Percentiles rank a stretch among this genome's conserved stretches.
Conservation (phyloP, 768 basidiomycete species). For the Hericium rajendrae region DNA sequence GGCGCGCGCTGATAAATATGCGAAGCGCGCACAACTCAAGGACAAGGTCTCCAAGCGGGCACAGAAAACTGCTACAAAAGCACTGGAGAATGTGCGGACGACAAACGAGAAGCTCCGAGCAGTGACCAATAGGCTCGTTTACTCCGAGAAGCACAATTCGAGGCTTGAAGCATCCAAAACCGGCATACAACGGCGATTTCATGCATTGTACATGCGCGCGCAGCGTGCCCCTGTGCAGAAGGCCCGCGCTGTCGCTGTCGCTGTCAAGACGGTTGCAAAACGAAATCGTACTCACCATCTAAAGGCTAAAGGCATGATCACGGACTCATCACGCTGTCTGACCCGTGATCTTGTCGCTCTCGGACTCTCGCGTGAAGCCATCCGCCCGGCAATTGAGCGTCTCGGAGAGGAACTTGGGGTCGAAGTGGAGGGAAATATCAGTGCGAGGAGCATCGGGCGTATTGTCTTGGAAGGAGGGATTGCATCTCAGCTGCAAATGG, state of each 20-base stretch:
- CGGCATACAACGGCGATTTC: too few relatives aligned
- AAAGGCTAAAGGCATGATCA: not conserved
- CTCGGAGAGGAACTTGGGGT: not conserved
- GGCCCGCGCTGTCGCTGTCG: not conserved
- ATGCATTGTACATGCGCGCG: not conserved
- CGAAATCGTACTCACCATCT: not conserved
- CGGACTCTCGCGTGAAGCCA: not conserved
- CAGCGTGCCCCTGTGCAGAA: not conserved
- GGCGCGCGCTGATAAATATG: not conserved
- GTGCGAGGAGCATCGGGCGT: not conserved
- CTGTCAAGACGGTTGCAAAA: not conserved
- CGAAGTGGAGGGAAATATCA: not conserved
- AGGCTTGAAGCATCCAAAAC: not conserved
- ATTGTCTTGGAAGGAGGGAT: not conserved
- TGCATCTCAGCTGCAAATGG: not conserved
- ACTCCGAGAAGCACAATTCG: not conserved
- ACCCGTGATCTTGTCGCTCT: not conserved
- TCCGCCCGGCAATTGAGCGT: not conserved
- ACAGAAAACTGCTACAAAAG: not conserved
- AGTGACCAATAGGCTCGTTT: not conserved
- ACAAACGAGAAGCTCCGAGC: not conserved
- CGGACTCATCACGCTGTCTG: not conserved
- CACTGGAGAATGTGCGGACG: not conserved
- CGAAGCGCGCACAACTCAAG: not conserved
- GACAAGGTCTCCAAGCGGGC: not conserved